Conservation (phyloP, 192 early-diverging fungal species). For the Coemansia interrupta region DNA sequence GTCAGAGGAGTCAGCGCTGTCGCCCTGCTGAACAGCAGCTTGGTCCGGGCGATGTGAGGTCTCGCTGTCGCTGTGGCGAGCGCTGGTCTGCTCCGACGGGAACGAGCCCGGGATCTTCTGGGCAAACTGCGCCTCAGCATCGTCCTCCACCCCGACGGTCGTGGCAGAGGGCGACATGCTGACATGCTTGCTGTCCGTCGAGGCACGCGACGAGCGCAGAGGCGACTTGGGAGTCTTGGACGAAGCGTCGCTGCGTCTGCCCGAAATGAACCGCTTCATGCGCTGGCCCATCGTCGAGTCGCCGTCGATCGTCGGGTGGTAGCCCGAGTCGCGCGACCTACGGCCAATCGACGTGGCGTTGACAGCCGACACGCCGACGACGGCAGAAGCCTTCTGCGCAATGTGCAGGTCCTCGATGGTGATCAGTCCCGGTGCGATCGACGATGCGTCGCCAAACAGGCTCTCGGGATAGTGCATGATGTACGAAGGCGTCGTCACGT, state of each 20-base stretch:
- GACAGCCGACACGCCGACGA: slow-evolving; percentile 43
- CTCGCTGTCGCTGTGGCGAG: slow-evolving; percentile 23
- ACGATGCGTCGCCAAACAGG: slow-evolving; percentile 40
- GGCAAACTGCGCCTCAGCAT: slow-evolving; percentile 10
- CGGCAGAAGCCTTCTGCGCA: slow-evolving; percentile 44
- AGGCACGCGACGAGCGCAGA: slow-evolving; percentile 31
- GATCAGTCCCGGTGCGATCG: slow-evolving; percentile 31
- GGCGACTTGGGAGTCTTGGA: slow-evolving; percentile 23
- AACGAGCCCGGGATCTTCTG: slow-evolving; percentile 44
- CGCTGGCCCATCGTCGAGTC: slow-evolving; percentile 36
- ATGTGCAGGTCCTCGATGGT: slow-evolving; percentile 48
- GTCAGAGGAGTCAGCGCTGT: slow-evolving; percentile 20
- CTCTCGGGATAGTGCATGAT: slow-evolving; percentile 52
- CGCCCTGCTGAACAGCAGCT: slow-evolving; percentile 14
- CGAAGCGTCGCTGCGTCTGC: slow-evolving; percentile 25
- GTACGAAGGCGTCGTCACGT: slow-evolving; percentile 37
- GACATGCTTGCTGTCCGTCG: slow-evolving; percentile 31
- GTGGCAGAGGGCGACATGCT: slow-evolving; percentile 35
- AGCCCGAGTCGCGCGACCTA: slow-evolving; percentile 38
- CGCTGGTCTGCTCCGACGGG: slow-evolving; percentile 20
- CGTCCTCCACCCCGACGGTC: slow-evolving; percentile 19
- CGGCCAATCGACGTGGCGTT: slow-evolving; percentile 40
- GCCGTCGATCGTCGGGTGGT: slow-evolving; percentile 15
- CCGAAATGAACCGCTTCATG: slow-evolving; percentile 50
- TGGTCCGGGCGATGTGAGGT: not conserved